These are phyloP conservation scores for Oryza brachyantha DNA, from an alignment of 176 grass and related monocot genomes.

Conservation along the genomic window DNA sequence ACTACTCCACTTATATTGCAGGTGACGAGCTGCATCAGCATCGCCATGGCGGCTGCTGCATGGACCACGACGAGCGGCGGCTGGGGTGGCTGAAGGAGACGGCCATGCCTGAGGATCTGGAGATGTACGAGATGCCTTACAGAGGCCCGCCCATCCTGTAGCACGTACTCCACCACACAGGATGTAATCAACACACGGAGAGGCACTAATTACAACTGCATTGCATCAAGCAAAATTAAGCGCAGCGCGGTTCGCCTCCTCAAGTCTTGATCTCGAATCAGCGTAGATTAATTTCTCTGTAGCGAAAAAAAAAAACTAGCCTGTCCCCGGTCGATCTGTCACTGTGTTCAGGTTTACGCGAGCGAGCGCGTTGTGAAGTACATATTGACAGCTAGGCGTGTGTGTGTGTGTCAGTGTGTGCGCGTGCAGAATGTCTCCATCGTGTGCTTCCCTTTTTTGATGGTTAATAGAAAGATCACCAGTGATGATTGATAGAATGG, in stretches of 20 bases:
- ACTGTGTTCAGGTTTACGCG: background rate
- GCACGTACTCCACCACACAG: background rate
- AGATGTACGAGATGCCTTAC: slow-evolving; percentile 33
- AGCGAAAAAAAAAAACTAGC: background rate
- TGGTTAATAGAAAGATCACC: background rate
- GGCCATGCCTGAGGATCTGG: slow-evolving; percentile 37
- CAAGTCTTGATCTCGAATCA: background rate
- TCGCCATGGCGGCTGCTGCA: background rate
- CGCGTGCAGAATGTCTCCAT: background rate
- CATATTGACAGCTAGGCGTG: background rate
- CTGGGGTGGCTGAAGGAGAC: slow-evolving; percentile 68
- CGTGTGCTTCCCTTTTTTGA: background rate
- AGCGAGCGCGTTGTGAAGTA: background rate
- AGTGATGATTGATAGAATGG: background rate
- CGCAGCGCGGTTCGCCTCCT: background rate
- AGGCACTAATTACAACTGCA: background rate
- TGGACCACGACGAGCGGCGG: background rate
- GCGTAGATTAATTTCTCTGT: background rate
- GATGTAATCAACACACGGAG: background rate
- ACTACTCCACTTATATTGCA: background rate
- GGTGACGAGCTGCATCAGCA: background rate
- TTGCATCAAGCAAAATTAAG: too few species aligned
- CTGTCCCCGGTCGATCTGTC: background rate
- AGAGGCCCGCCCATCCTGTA: background rate
- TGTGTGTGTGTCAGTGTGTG: too few species aligned